These are phyloP conservation scores for Flueggea neowawraea DNA, from an alignment of 441 rosid genomes.

Conservation along the genomic window DNA sequence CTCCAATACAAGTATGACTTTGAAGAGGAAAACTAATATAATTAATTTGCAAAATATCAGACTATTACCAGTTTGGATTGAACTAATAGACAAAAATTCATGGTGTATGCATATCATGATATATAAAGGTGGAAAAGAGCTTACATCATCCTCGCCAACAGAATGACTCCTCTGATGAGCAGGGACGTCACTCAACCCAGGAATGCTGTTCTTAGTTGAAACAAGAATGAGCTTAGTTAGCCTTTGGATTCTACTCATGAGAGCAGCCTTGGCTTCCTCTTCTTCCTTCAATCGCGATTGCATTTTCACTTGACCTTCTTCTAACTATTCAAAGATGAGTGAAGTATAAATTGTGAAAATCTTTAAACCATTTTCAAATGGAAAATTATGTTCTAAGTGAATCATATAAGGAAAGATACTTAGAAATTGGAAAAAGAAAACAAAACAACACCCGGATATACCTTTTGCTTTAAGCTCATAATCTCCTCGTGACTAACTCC, in stretches of 20 bases:
- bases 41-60: conserved; percentile 1
- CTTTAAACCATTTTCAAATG: background rate
- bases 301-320: conserved; percentile 99
- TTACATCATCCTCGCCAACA: conserved; percentile 70
- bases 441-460: conserved; percentile 19
- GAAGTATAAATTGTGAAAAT: conserved; percentile 4
- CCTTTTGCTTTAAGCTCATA: conserved; percentile 88
- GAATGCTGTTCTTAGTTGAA: conserved; percentile 84
- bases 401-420: background rate
- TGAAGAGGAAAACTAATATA: conserved; percentile 1
- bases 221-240: conserved; percentile 98
- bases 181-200: conserved; percentile 65
- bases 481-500: conserved; percentile 97
- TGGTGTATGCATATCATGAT: conserved; percentile 1
- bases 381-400: too few relatives aligned
- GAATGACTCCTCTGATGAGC: conserved; percentile 69
- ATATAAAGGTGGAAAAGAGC: conserved; percentile 18
- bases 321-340: conserved; percentile 50
- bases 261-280: conserved; percentile 99
- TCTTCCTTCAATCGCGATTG: conserved; percentile 99
- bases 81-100: background rate
- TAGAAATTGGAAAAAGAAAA: background rate
- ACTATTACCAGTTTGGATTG: background rate
- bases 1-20: background rate
- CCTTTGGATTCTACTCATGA: conserved; percentile 99